Percentiles rank a stretch among this genome's conserved stretches.
Evolutionary conservation across 2,329 filamentous ascomycete species (phyloP).

Genomic region (Hypoxylon sp.): DNA sequence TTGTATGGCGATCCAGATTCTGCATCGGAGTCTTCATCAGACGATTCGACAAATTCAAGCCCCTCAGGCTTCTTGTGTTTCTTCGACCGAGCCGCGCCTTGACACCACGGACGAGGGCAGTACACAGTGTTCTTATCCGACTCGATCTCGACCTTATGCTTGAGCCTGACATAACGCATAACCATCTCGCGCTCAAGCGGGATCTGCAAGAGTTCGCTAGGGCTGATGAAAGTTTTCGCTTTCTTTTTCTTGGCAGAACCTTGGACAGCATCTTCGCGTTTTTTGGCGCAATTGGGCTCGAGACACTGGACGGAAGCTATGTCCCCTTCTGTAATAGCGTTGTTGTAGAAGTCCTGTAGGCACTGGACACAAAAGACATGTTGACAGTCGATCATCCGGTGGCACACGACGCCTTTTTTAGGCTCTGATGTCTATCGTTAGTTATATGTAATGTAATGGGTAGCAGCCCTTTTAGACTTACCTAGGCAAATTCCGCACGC

Average conservation of each 20-base stretch:
- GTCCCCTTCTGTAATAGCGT: conserved; percentile 88
- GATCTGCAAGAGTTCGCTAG: conserved; percentile 86
- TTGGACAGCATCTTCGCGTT: conserved; percentile 60
- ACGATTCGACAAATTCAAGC: conserved; percentile 71
- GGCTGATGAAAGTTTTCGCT: conserved; percentile 78
- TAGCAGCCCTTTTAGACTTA: conserved; percentile 53
- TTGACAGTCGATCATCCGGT: conserved; percentile 84
- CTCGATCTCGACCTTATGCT: conserved; percentile 93
- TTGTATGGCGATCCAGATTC: conserved; percentile 60
- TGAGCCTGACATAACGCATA: conserved; percentile 88
- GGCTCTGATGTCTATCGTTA: conserved; percentile 71
- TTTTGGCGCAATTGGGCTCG: conserved; percentile 81
- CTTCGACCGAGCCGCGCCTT: conserved; percentile 85
- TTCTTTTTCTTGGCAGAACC: conserved; percentile 66
- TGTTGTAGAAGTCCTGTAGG: conserved; percentile 90
- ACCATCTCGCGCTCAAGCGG: conserved; percentile 79
- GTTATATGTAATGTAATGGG: conserved; percentile 17
- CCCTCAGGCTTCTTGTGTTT: conserved; percentile 80
- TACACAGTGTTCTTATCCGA: conserved; percentile 93
- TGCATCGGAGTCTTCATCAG: conserved; percentile 67
- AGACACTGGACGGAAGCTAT: conserved; percentile 85
- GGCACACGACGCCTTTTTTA: conserved; percentile 87
- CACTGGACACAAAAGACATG: conserved; percentile 95
- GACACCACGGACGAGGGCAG: conserved; percentile 93
- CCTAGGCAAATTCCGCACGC: conserved; percentile 87